A percentile compares a stretch with the other conserved stretches of the same genome.
phyloP scores from a whole-genome alignment of 495 filamentous ascomycete species.

The Trichoderma reesei region DNA sequence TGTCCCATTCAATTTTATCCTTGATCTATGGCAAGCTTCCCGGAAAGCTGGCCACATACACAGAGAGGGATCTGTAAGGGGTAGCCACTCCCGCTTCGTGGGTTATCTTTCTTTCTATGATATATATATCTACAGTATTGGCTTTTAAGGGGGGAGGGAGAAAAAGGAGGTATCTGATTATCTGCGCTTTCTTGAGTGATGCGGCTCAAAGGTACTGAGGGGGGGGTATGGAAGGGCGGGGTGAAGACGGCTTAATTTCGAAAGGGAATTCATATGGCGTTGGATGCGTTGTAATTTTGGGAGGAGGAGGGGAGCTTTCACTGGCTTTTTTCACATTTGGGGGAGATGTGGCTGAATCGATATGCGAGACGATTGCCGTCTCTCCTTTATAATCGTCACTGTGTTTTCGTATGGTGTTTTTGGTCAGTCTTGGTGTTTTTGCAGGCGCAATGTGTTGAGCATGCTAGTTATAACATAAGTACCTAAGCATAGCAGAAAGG shows the following conservation, averaged over 20 bases:
- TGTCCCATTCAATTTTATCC: background rate
- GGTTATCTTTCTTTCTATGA: conserved; percentile 2
- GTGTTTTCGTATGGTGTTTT: background rate
- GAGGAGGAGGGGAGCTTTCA: background rate
- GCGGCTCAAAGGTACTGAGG: background rate
- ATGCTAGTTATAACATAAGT: background rate
- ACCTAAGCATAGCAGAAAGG: background rate
- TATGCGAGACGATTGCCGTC: background rate
- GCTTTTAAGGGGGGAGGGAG: background rate
- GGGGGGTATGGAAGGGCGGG: background rate
- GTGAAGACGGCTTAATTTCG: background rate
- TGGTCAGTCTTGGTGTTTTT: background rate
- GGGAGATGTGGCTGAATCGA: background rate
- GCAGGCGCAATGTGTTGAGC: background rate
- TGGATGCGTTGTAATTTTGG: background rate
- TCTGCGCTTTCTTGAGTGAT: background rate
- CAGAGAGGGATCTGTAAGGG: background rate
- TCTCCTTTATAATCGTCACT: background rate
- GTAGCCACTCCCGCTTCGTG: background rate
- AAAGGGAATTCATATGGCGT: background rate
- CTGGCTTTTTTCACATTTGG: background rate
- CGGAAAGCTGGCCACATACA: background rate
- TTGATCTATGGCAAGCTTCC: background rate
- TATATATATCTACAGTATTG: conserved; percentile 2
- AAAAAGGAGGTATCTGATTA: background rate